Evolutionary conservation across 768 basidiomycete species (phyloP), one percentile per base, ranked within the genome.

Genomic region (Lactarius tabidus): DNA sequence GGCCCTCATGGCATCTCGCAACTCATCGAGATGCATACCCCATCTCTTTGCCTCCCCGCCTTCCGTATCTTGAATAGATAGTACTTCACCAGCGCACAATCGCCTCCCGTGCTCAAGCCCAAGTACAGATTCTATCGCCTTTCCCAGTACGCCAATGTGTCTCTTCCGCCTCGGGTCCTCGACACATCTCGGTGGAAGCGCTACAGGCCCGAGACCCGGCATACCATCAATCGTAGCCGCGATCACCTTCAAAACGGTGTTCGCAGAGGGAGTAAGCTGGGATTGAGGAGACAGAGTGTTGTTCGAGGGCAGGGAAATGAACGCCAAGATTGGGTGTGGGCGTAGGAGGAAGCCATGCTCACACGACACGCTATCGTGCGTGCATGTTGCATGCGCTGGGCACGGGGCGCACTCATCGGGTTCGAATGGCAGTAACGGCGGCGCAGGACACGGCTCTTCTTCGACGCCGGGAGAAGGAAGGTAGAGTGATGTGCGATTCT

Each of bases 131-230:
- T 91, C 89, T 58, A 93, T 82, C 12, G 83, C 83, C 70, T 86
- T 90, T 1, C 90, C 93, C 61, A 95, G 77, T 26, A 77, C 81
- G 39, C 90, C 90, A 54, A 94, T 90, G 69, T 87, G 81, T 60
- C 80, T 77, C 76, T 87, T 91, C 72, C 91, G 79, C 72, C 79
- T 84, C 60, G 89, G 89, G 76, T 94, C 91, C 77, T 89, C 88
- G 57, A 86, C 77, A 72, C 92, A 94, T 54, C 83, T 80, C 45
- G 89, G 89, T 29, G 91, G 85, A 59, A 94, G 79, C 26, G 86
- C 90, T 45, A 93, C 81, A 65, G 88, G 84, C n/a, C 91, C 90
- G 28, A 91, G 75, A 36, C 85, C 83, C 26, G 91, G 92, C 57
- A 93, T 73, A 35, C 92, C 92, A 75, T 93, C 82, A 14, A 79